A percentile compares a stretch with the other conserved stretches of the same genome.
These are phyloP conservation scores for Mesembryanthemum crystallinum DNA, from an alignment of 148 eudicot species.

Conservation along the genomic window DNA sequence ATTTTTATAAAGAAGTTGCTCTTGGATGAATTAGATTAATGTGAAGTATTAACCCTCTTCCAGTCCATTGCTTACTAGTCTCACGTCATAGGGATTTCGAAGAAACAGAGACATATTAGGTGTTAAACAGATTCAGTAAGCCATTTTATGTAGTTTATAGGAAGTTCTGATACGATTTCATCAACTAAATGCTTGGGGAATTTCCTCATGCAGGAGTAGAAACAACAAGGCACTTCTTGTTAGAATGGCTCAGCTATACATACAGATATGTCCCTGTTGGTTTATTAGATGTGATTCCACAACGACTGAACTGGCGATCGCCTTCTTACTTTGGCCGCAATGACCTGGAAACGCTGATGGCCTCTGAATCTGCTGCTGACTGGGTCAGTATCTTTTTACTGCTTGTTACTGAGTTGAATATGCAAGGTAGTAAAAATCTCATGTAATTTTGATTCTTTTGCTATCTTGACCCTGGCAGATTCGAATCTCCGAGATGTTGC, in stretches of 20 bases:
- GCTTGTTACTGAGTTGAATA: not conserved
- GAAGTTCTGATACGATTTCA: not conserved
- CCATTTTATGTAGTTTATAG: not conserved
- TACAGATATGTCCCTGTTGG: slow-evolving; percentile 86
- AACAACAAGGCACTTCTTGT: slow-evolving; percentile 87
- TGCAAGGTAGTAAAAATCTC: not conserved
- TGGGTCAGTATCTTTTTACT: slow-evolving; percentile 53
- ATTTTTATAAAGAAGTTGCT: not conserved
- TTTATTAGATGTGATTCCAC: slow-evolving; percentile 87
- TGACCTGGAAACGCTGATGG: slow-evolving; percentile 95
- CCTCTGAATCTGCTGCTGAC: slow-evolving; percentile 97
- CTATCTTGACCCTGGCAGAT: slow-evolving; percentile 41
- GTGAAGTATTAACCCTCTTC: not conserved
- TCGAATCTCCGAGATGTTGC: slow-evolving; percentile 84
- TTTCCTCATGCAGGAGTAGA: slow-evolving; percentile 67
- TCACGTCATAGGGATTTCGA: no score
- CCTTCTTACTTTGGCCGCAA: slow-evolving; percentile 88
- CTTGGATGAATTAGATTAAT: not conserved
- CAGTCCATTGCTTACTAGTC: not conserved
- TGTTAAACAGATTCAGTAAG: not conserved
- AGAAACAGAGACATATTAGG: no score
- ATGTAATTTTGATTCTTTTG: slow-evolving; percentile 5
- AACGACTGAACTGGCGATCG: slow-evolving; percentile 73
- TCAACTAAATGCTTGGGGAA: not conserved
- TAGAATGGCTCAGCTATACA: slow-evolving; percentile 94